Percentiles rank a stretch among this genome's conserved stretches.
phyloP scores from a whole-genome alignment of 179 eudicot genomes.

The Silene noctiflora region DNA sequence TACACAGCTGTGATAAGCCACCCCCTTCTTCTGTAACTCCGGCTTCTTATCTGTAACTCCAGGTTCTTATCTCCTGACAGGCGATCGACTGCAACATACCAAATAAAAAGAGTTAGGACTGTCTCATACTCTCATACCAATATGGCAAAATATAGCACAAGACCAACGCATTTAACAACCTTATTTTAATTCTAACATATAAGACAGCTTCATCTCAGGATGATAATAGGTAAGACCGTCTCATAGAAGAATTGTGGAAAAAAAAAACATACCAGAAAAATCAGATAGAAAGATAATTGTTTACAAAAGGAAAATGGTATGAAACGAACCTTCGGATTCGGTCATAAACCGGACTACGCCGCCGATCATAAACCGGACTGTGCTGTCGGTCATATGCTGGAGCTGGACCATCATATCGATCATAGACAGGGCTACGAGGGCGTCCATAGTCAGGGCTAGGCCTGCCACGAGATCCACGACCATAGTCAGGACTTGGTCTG shows the following conservation, averaged over 20 bases:
- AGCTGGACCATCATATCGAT: slow-evolving; percentile 40
- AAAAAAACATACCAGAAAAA: not conserved
- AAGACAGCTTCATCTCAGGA: not conserved
- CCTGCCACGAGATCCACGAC: slow-evolving; percentile 34
- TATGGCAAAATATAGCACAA: no score
- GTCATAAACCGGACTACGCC: slow-evolving; percentile 27
- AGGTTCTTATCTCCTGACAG: slow-evolving; percentile 63
- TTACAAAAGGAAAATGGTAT: not conserved
- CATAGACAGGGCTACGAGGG: slow-evolving; percentile 63
- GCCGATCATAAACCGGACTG: slow-evolving; percentile 41
- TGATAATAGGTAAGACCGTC: no score
- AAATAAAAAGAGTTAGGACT: not conserved
- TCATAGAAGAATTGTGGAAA: no score
- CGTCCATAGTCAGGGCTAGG: slow-evolving; percentile 18
- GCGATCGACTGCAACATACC: slow-evolving; percentile 56
- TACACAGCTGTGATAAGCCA: slow-evolving; percentile 10
- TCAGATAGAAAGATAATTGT: not conserved
- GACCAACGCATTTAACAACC: no score
- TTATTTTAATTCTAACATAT: not conserved
- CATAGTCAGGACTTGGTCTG: slow-evolving; percentile 84
- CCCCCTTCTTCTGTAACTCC: slow-evolving; percentile 23
- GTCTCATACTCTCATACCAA: not conserved
- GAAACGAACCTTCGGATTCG: slow-evolving; percentile 53
- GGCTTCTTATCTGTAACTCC: slow-evolving; percentile 40
- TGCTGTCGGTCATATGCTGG: slow-evolving; percentile 52